Evolutionary conservation across 495 filamentous ascomycete genomes (phyloP), one percentile per base, ranked within the genome.

Genomic region (Chaetomium tenue): DNA sequence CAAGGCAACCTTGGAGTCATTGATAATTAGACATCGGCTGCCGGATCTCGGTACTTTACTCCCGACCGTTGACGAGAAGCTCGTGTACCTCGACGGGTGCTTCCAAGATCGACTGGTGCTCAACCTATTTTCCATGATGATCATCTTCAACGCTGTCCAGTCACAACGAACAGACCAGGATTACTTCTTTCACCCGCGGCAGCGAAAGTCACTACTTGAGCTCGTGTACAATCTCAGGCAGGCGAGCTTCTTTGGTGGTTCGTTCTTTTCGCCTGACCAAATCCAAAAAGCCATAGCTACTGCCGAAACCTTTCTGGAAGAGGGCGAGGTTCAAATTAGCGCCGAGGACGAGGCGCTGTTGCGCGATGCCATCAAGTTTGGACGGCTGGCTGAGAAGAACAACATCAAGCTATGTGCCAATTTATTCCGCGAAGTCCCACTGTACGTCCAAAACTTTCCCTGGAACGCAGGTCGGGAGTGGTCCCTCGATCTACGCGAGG

Each of bases 121-220:
- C 28, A 98, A 97, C 69, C 77, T 94, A 3, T 96, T 98, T 70
- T 84, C 89, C 2, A 87, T 91, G 66, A 85, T 87, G 68, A 82
- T 97, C 30, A 87, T 89, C 16, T 86, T 90, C 58, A 98, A 98
- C 72, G 86, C 92, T 1, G 86, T 98, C 8, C 93, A 92, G n/a
- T 95, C 91, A 5, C 90, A 97, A 67, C 81, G 92, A 15, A 82
- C 81, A 7, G 93, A 92, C 68, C 79, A 81, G 37, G 93, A 98
- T 70, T 98, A 96, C 69, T 88, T 98, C 70, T 97, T 96, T 68
- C 87, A 96, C 60, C 81, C 85, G 0, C 83, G 82, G 8, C 93
- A 91, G 69, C 74, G 83, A 26, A 86, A 84, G 47, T 76, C 81
- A 56, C 78, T 97, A 0, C 76, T 83, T 51, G 76, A 84, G 33